Evolutionary conservation across 2,329 filamentous ascomycete species (phyloP).

Genomic region (Botrytis cinerea): DNA sequence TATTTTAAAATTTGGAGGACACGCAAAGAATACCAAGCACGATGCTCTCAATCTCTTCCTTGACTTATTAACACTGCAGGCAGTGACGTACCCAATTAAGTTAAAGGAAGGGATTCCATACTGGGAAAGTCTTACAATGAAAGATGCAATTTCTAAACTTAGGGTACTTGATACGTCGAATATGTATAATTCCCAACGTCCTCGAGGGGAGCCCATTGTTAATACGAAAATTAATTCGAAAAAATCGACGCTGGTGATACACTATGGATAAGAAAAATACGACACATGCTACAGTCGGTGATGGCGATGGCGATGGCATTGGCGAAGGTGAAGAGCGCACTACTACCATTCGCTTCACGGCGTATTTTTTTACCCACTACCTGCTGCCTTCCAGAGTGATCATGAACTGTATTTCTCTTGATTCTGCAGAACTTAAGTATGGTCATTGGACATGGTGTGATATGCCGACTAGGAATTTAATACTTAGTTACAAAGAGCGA

Average conservation of each 20-base stretch:
- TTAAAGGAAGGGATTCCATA: not conserved
- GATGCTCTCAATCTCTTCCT: not conserved
- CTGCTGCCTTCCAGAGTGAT: not conserved
- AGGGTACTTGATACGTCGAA: not conserved
- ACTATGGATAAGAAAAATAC: not conserved
- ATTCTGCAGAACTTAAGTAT: not conserved
- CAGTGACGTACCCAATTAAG: not conserved
- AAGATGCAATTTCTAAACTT: not conserved
- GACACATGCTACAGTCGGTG: not conserved
- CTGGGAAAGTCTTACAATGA: not conserved
- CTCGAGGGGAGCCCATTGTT: not conserved
- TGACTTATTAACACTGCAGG: not conserved
- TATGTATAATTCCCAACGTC: not conserved
- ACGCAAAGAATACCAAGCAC: not conserved
- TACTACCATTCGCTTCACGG: not conserved
- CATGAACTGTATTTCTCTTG: not conserved
- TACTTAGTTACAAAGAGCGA: not conserved
- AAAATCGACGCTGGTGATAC: too few species aligned
- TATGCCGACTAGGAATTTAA: not conserved
- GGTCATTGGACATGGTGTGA: not conserved
- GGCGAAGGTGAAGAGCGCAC: too few species aligned
- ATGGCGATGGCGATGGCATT: not conserved
- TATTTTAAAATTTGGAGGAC: not conserved
- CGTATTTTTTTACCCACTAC: fast-evolving
- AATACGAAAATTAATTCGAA: too few species aligned